These are phyloP conservation scores for Nannochloris sp. DNA, from an alignment of 139 green algal genomes.

Conservation along the genomic window DNA sequence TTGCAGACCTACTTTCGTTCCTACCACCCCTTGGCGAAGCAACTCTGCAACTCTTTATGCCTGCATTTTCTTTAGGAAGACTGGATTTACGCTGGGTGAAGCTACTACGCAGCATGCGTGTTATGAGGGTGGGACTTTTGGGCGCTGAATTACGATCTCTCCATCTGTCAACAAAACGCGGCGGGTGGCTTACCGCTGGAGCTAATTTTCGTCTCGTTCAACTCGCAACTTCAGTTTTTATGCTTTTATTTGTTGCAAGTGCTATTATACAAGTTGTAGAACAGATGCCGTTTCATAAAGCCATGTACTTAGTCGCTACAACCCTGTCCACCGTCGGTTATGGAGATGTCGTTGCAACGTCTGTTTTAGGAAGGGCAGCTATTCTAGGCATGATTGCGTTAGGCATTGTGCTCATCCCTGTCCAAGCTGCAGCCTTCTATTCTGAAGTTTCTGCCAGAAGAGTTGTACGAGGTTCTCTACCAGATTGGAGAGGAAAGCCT, in stretches of 20 bases:
- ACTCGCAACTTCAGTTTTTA: constrained; percentile 58
- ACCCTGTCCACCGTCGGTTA: constrained; percentile 53
- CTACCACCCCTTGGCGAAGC: constrained; percentile 52
- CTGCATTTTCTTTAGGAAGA: constrained; percentile 17
- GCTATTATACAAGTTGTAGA: constrained; percentile 44
- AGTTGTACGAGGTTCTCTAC: constrained; percentile 26
- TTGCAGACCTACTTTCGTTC: constrained; percentile 70
- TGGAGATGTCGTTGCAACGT: constrained; percentile 55
- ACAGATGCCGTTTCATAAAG: constrained; percentile 64
- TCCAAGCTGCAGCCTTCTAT: constrained; percentile 61
- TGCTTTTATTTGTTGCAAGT: constrained; percentile 55
- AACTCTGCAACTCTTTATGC: constrained; percentile 14
- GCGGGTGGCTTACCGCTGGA: constrained; percentile 40
- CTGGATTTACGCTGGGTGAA: constrained; percentile 67
- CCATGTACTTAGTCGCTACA: constrained; percentile 70
- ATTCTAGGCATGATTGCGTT: constrained; percentile 68
- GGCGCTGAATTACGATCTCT: constrained; percentile 53
- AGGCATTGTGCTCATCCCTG: constrained; percentile 73
- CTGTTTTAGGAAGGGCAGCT: constrained; percentile 41
- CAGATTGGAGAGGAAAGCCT: constrained; percentile 16
- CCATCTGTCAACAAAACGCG: constrained; percentile 36
- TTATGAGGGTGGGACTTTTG: constrained; percentile 64
- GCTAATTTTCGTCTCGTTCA: constrained; percentile 63
- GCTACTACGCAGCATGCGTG: constrained; percentile 60
- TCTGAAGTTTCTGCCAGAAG: constrained; percentile 44